A percentile compares a stretch with the other conserved stretches of the same genome.
These are phyloP conservation scores for Tuber umbilicatum DNA, from an alignment of 495 filamentous ascomycete species.

Conservation along the genomic window DNA sequence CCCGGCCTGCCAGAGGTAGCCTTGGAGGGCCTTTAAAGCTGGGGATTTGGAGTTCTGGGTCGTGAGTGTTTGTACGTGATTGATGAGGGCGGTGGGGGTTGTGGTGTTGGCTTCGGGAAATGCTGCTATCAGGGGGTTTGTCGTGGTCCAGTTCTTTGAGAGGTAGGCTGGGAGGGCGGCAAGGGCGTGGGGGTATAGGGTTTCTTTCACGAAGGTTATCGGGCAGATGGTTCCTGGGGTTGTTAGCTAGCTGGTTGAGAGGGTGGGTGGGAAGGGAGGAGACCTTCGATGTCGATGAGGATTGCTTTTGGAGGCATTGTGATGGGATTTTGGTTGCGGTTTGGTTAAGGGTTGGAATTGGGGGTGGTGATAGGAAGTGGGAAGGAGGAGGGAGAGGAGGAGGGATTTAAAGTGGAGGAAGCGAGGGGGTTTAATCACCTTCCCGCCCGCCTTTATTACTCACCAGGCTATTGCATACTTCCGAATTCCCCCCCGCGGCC, in stretches of 20 bases:
- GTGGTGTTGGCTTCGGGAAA: slow-evolving; percentile 50
- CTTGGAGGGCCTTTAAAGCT: slow-evolving; percentile 27
- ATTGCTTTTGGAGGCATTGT: neutral
- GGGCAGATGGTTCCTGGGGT: neutral
- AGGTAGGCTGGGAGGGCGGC: slow-evolving; percentile 53
- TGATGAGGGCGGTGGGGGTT: neutral
- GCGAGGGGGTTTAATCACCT: neutral
- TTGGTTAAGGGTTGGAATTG: neutral
- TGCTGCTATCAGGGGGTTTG: slow-evolving; percentile 54
- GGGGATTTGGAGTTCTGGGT: slow-evolving; percentile 4
- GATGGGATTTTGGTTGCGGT: neutral
- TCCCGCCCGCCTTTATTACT: neutral
- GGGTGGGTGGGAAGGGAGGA: neutral
- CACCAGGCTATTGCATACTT: neutral
- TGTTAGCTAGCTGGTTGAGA: neutral
- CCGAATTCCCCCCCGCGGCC: too few relatives aligned
- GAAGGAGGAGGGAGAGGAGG: neutral
- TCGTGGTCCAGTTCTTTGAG: slow-evolving; percentile 55
- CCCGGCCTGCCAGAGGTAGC: slow-evolving; percentile 62
- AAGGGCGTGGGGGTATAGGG: slow-evolving; percentile 55
- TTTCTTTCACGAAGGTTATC: neutral
- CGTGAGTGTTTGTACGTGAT: neutral
- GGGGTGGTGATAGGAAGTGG: neutral
- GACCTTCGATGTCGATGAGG: neutral
- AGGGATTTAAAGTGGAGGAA: neutral